These are phyloP conservation scores for Sanghuangporus sanghuang DNA, from an alignment of 1,284 basidiomycete genomes.

Conservation along the genomic window DNA sequence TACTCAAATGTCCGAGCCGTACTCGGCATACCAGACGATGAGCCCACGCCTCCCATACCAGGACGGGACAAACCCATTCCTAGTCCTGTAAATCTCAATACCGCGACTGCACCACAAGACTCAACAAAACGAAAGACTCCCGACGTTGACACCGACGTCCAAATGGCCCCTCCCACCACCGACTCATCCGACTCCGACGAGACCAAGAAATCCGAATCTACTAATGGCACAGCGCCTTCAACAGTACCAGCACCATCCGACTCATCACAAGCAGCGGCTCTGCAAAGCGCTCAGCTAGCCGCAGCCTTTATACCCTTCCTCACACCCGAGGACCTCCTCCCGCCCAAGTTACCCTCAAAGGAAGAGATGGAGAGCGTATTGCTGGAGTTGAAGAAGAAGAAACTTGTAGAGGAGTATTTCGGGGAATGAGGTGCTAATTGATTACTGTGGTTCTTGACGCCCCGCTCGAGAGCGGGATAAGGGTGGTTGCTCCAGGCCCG, in stretches of 20 bases:
- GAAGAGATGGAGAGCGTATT: conserved; percentile 80
- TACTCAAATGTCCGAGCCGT: conserved; percentile 50
- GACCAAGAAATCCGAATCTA: conserved; percentile 25
- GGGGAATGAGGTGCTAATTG: conserved; percentile 26
- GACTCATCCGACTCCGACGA: conserved; percentile 30
- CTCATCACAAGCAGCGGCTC: conserved; percentile 30
- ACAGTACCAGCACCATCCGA: not conserved
- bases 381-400: conserved; percentile 75
- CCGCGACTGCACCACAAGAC: conserved; percentile 22
- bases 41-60: conserved; percentile 48
- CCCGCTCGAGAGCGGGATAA: not conserved
- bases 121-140: conserved; percentile 47
- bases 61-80: conserved; percentile 31
- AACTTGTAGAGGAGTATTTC: conserved; percentile 79
- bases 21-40: conserved; percentile 49
- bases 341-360: conserved; percentile 69
- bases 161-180: conserved; percentile 19
- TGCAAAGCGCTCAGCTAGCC: conserved; percentile 49
- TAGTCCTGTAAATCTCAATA: conserved; percentile 10
- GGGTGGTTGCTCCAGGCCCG: not conserved
- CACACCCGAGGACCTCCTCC: conserved; percentile 61
- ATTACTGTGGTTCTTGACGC: no score
- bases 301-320: conserved; percentile 77
- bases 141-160: conserved; percentile 36
- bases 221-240: conserved; percentile 21